Conservation (phyloP, 768 basidiomycete genomes). For the Lactarius psammicola region DNA sequence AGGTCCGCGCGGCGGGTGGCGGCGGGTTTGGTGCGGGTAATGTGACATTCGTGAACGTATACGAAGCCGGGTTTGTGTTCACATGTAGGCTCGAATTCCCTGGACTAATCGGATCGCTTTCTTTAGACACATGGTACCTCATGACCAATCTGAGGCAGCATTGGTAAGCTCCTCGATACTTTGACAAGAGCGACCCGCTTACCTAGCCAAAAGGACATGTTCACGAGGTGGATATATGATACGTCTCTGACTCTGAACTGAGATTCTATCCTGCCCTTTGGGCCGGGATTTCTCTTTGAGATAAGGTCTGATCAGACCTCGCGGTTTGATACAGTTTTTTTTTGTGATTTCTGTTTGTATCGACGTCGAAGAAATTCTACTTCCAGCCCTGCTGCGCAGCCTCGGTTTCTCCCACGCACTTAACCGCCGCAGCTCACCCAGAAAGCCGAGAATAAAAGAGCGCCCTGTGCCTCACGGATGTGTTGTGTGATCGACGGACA, state of each 20-base stretch:
- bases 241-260: slow-evolving; percentile 42
- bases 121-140: slow-evolving; percentile 82
- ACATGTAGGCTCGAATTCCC: background rate
- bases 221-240: slow-evolving; percentile 58
- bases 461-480: background rate
- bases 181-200: background rate
- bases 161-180: slow-evolving; percentile 49
- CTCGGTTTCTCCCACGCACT: background rate
- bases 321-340: background rate
- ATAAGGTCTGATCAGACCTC: slow-evolving; percentile 5
- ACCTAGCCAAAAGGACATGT: slow-evolving; percentile 47
- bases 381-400: background rate
- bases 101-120: slow-evolving; percentile 2
- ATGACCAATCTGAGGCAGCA: slow-evolving; percentile 85
- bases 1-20: slow-evolving; percentile 68
- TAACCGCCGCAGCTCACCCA: background rate
- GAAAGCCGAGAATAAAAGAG: background rate
- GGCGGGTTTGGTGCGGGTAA: slow-evolving; percentile 71
- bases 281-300: background rate
- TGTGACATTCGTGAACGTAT: slow-evolving; percentile 74
- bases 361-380: background rate
- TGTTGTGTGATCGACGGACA: background rate
- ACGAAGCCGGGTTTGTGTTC: slow-evolving; percentile 71
- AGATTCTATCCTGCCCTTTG: background rate
- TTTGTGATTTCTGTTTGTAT: background rate